These are phyloP conservation scores for Flagelloscypha sp. DNA, from an alignment of 768 basidiomycete species.

Conservation along the genomic window DNA sequence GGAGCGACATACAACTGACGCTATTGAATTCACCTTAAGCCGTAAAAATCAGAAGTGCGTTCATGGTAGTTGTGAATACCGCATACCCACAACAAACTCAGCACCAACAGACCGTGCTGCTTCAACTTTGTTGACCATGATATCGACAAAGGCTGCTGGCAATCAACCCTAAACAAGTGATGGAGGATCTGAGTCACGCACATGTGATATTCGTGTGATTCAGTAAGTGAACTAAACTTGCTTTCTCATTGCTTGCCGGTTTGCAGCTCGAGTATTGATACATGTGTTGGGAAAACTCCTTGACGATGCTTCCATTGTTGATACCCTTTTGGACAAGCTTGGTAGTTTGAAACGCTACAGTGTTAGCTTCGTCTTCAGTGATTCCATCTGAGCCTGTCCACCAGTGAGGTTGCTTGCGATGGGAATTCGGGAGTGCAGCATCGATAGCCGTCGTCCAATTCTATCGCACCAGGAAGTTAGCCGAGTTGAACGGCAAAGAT, in stretches of 20 bases:
- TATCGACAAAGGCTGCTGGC: constrained; percentile 20
- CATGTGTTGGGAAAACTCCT: constrained; percentile 23
- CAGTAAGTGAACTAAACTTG: constrained; percentile 22
- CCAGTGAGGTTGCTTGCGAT: constrained; percentile 7
- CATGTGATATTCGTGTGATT: constrained; percentile 26
- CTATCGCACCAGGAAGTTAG: no score
- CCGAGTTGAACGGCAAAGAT: no score
- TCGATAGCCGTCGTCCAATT: constrained; percentile 8
- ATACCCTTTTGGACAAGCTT: constrained; percentile 18
- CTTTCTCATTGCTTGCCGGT: constrained; percentile 19
- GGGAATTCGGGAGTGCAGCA: constrained; percentile 1
- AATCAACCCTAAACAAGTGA: neutral
- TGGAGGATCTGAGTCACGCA: constrained; percentile 4
- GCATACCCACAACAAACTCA: constrained; percentile 23
- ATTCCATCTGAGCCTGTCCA: constrained; percentile 11
- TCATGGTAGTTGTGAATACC: no score
- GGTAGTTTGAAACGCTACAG: constrained; percentile 8
- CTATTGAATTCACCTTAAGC: constrained; percentile 11
- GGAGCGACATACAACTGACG: constrained; percentile 4
- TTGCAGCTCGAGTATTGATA: constrained; percentile 28
- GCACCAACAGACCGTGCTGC: constrained; percentile 16
- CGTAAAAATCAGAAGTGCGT: no score
- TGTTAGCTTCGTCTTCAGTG: constrained; percentile 1
- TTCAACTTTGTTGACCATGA: constrained; percentile 23
- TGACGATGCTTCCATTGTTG: constrained; percentile 14